Evolutionary conservation across 257 asterid species (phyloP), one percentile per base, ranked within the genome.

Genomic region (Voacanga thouarsii): DNA sequence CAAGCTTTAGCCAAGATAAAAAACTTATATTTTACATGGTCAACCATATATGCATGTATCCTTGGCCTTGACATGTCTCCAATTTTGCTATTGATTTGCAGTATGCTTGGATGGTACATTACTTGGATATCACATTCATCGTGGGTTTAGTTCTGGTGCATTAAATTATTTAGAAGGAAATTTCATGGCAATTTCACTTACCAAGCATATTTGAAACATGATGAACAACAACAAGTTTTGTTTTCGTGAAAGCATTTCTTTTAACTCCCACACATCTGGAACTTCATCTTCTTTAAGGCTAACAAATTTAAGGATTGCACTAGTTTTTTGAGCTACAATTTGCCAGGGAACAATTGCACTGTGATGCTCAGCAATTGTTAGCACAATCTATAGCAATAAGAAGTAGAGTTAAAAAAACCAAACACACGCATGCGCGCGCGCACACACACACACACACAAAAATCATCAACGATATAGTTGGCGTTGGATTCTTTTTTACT

Each of bases 311-410:
- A 96, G 81, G 74, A 86, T 83, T 49, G 97, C 99, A 81, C 99
- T 97, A 59, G 99, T 93, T 90, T 85, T 93, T 82, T 96, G 97
- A 87, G 98, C 96, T n/a, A 96, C 92, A 85, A 90, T 37, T 89
- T 93, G 98, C 99, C 99, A 96, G 79, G 98, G 99, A 80, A 96
- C 97, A 81, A 93, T 89, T 71, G 96, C 90, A 85, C 99, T 96
- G 87, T 96, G 99, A 90, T 93, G 98, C 82, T 96, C 99, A 72
- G 97, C 98, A 64, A 96, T 84, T 66, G 97, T 86, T 61, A 91
- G 87, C 64, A 96, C 78, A 80, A 96, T 86, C 99, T 96, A 91
- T 79, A 82, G 55, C 43, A 79, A 78, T 68, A 41, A 63, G 82
- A 83, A 69, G 74, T 71, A 65, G 44, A 82, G 43, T 66, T n/a